phyloP scores from a whole-genome alignment of 2,329 filamentous ascomycete species.

The Paraphoma sp. region DNA sequence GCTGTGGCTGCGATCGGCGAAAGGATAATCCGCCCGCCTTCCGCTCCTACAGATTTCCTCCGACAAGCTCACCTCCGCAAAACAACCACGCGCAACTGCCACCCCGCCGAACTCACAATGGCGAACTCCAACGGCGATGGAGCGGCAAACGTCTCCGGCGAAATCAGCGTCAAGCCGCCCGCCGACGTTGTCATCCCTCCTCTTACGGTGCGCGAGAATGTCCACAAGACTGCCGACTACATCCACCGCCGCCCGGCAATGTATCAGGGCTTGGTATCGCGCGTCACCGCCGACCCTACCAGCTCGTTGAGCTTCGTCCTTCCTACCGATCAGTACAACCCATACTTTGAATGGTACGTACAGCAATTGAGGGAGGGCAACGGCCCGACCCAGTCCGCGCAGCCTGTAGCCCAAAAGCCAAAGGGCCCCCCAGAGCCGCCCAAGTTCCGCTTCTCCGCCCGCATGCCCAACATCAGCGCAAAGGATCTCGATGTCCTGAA shows the following conservation, averaged over 20 bases:
- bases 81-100: neutral
- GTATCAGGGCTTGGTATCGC: slow-evolving; percentile 84
- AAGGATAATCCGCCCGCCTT: slow-evolving; percentile 8
- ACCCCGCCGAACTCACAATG: slow-evolving; percentile 22
- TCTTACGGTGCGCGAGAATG: slow-evolving; percentile 79
- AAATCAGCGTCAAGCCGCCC: slow-evolving; percentile 67
- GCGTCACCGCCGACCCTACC: slow-evolving; percentile 83
- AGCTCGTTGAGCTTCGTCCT: slow-evolving; percentile 89
- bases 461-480: slow-evolving; percentile 96
- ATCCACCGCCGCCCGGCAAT: slow-evolving; percentile 71
- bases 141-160: no score
- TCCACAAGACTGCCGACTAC: slow-evolving; percentile 96
- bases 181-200: slow-evolving; percentile 85
- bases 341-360: slow-evolving; percentile 90
- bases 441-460: slow-evolving; percentile 90
- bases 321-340: slow-evolving; percentile 79
- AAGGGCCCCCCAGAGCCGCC: slow-evolving; percentile 84
- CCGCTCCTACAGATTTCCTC: slow-evolving; percentile 13
- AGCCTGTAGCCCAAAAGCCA: slow-evolving; percentile 65
- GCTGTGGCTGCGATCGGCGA: slow-evolving; percentile 10
- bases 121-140: slow-evolving; percentile 29
- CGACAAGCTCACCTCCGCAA: slow-evolving; percentile 6
- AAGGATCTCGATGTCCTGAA: slow-evolving; percentile 79
- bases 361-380: slow-evolving; percentile 84
- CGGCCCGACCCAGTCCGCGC: slow-evolving; percentile 59